Evolutionary conservation across 2,329 filamentous ascomycete species (phyloP).

Genomic region (Sporothrix globosa): DNA sequence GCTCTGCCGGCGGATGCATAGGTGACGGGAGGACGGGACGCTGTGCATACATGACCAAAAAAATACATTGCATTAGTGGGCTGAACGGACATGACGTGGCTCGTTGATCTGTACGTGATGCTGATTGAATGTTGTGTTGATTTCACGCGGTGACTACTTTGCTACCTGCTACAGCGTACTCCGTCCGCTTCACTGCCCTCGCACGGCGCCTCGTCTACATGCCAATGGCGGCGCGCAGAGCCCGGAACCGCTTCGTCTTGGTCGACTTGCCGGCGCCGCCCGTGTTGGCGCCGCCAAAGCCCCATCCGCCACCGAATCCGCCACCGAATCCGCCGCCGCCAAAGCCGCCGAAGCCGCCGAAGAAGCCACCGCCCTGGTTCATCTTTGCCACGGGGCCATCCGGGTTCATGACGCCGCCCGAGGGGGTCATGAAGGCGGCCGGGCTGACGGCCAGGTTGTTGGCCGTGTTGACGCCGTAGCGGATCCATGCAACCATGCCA

Average conservation of each 20-base stretch:
- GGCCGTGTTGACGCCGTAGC: constrained; percentile 51
- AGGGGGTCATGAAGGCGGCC: constrained; percentile 34
- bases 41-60: too few relatives aligned
- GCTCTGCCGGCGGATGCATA: constrained; percentile 36
- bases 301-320: constrained; percentile 24
- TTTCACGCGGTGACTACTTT: too few relatives aligned
- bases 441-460: constrained; percentile 32
- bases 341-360: constrained; percentile 29
- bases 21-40: too few relatives aligned
- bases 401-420: constrained; percentile 35
- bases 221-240: neutral
- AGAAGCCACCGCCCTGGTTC: constrained; percentile 21
- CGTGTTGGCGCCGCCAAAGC: constrained; percentile 13
- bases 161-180: too few relatives aligned
- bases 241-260: constrained; percentile 16
- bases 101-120: too few relatives aligned
- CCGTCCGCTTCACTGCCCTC: too few relatives aligned
- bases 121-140: too few relatives aligned
- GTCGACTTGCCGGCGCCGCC: neutral
- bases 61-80: too few relatives aligned
- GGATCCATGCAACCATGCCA: constrained; percentile 59
- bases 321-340: constrained; percentile 19
- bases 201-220: neutral
- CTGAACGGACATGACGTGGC: too few relatives aligned
- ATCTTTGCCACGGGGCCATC: constrained; percentile 32